phyloP scores from a whole-genome alignment of 202 grass and related monocot genomes.

The Dendrocalamus latiflorus region DNA sequence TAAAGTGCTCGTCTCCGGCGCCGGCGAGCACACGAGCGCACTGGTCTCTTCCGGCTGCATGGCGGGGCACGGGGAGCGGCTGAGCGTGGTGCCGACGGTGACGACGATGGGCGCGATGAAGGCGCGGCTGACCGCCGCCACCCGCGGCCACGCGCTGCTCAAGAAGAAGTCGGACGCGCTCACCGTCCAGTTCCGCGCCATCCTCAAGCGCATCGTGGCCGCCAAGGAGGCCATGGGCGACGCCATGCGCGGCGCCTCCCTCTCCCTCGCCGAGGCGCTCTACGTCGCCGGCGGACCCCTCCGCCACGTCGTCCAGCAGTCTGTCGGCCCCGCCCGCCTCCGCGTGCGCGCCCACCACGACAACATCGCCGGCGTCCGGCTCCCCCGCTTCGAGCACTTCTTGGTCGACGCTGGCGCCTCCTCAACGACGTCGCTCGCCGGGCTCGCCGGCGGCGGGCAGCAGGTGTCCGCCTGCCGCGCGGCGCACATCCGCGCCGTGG shows the following conservation, averaged over 20 bases:
- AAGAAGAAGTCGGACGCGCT: constrained; percentile 97
- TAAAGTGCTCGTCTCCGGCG: not conserved
- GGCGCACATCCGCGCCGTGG: constrained; percentile 42
- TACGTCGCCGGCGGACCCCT: constrained; percentile 55
- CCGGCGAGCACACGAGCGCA: not conserved
- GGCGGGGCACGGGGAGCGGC: constrained; percentile 56
- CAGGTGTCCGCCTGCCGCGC: constrained; percentile 61
- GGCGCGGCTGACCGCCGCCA: constrained; percentile 59
- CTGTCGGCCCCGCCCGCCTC: constrained; percentile 44
- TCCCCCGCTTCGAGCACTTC: constrained; percentile 60
- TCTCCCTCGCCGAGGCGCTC: constrained; percentile 74
- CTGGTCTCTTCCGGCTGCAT: not conserved
- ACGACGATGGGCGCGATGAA: constrained; percentile 73
- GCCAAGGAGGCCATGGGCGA: constrained; percentile 81
- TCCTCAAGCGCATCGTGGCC: constrained; percentile 61
- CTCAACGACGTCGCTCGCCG: constrained; percentile 29
- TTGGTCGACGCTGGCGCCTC: not conserved
- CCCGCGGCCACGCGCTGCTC: constrained; percentile 68
- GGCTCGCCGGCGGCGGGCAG: constrained; percentile 62
- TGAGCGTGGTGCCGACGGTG: constrained; percentile 75
- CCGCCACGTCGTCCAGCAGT: constrained; percentile 57
- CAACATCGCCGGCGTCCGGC: constrained; percentile 72
- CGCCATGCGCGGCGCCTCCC: constrained; percentile 59
- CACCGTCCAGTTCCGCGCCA: constrained; percentile 62
- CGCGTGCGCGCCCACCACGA: constrained; percentile 60